Evolutionary conservation across 306 rosid genomes (phyloP), one percentile per base, ranked within the genome.

Genomic region (Rosa persica): DNA sequence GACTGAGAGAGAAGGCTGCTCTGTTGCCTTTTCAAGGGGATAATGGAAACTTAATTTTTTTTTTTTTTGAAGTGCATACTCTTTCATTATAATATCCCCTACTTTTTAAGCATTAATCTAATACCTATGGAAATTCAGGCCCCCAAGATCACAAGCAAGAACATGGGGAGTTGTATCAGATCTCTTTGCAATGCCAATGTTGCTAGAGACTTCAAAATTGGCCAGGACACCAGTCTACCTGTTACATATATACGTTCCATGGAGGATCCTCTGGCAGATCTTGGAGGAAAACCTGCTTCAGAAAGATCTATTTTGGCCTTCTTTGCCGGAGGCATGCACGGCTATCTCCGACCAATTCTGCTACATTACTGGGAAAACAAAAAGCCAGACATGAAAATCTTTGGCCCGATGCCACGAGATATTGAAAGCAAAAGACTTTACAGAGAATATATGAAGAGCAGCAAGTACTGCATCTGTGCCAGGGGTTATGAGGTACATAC

Each of bases 401-500:
- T 86, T 20, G 98, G 98, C 71, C 96, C 89, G 11, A 88, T 92
- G 97, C 78, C 91, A 12, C 93, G 89, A 2, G 91, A 89, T 46
- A 40, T 52, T 23, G 94, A 86, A 79, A 89, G 97, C 78, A 92
- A 94, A 76, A 88, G 67, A 73, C 62, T 73, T 23, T 94, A 94
- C 61, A 86, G 81, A 84, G 91, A 92, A 74, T 82, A 87, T 83
- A 90, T 94, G 98, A 89, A 87, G 79, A 89, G 85, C 78, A 90
- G 97, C 86, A 94, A 87, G 83, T 92, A 89, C 44, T 94, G 97
- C 86, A 82, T 92, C 72, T 94, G 97, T 72, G 94, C 98, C 66
- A 83, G 93, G 82, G 98, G 96, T 19, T 86, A 92, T 51, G 94
- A 94, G 80, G 98, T 94, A 62, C 88, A 94, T 81, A 80, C 83